A percentile compares a stretch with the other conserved stretches of the same genome.
Evolutionary conservation across 306 rosid species (phyloP).

Genomic region (Cicer cuneatum): DNA sequence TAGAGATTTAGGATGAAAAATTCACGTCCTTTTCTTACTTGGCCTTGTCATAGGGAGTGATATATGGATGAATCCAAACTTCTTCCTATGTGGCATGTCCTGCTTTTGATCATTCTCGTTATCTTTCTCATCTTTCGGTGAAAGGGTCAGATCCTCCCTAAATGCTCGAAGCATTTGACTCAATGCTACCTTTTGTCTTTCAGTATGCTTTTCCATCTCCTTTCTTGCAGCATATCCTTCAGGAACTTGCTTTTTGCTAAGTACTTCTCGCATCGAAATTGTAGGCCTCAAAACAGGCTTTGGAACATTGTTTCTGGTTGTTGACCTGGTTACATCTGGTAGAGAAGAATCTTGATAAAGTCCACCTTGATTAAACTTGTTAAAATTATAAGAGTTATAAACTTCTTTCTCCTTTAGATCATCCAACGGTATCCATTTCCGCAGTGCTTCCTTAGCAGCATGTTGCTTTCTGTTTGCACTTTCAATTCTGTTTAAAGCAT

Average conservation of each 20-base stretch:
- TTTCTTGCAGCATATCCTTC: conserved; percentile 57
- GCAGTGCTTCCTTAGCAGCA: conserved; percentile 74
- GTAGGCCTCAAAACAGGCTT: conserved; percentile 70
- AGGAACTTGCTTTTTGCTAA: conserved; percentile 79
- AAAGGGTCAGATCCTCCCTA: conserved; percentile 74
- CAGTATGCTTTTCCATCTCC: conserved; percentile 62
- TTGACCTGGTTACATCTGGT: conserved; percentile 50
- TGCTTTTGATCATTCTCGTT: conserved; percentile 58
- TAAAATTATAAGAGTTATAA: conserved; percentile 50
- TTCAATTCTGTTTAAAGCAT: conserved; percentile 84
- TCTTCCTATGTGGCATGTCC: conserved; percentile 66
- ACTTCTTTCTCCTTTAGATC: conserved; percentile 51
- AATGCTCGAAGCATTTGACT: conserved; percentile 91
- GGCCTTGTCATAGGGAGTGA: conserved; percentile 79
- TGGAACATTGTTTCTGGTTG: conserved; percentile 42
- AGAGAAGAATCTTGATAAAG: conserved; percentile 50
- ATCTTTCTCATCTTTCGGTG: conserved; percentile 70
- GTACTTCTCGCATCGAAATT: conserved; percentile 90
- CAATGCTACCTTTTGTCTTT: conserved; percentile 77
- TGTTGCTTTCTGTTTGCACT: conserved; percentile 73
- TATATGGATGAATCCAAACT: conserved; percentile 90
- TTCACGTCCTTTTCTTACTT: conserved; percentile 74
- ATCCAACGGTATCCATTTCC: conserved; percentile 67
- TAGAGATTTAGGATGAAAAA: conserved; percentile 38
- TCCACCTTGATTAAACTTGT: conserved; percentile 52